Base-by-base conservation (phyloP, 1,139 yeast genomes). In the Debaryomyces coudertii region DNA sequence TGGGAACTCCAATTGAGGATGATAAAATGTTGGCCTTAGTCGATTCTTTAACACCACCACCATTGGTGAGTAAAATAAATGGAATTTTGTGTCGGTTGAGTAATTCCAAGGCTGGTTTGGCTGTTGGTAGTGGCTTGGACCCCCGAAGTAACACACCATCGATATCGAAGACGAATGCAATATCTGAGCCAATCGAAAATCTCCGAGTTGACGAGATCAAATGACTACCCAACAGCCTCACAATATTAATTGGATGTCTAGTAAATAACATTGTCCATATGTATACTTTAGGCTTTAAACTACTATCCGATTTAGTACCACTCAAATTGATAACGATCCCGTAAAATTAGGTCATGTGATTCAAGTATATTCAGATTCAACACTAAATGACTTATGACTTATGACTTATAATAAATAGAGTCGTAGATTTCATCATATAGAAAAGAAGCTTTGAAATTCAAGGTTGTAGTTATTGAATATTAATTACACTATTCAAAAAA, bases 141-240 rank as follows among this genome's bases (percentile, higher is more conserved):
- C 98, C 97, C 48, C 95, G 80, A 15, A 93, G 62, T 28, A 93
- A 71, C n/a, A 93, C 99, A 5, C 99, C 99, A 65, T 93, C 99
- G 47, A 93, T 90, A 47, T 67, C 72, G 46, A 67, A 65, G 2
- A 65, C 71, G 47, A 67, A 66, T 3, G 65, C 68, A 42, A 61
- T 53, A 25, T 54, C 52, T 15, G 45, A 39, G 7, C 20, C 25
- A 15, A 9, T 4, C 4, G 33, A 15, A 36, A 36, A 15, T 6
- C 14, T 25, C 7, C 40, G 40, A 25, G 40, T 15, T 9, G 31
- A 11, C 5, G 16, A 4, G 3, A 4, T 22, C 5, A 36, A 20
- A 8, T 15, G 29, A 16, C 34, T 23, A 27, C 20, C 27, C 15
- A 18, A 11, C 7, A 27, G 24, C n/a, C 16, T 28, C 2, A 28